These are phyloP conservation scores for Nitzschia putrida DNA, from an alignment of 108 stramenopile species.

Conservation along the genomic window DNA sequence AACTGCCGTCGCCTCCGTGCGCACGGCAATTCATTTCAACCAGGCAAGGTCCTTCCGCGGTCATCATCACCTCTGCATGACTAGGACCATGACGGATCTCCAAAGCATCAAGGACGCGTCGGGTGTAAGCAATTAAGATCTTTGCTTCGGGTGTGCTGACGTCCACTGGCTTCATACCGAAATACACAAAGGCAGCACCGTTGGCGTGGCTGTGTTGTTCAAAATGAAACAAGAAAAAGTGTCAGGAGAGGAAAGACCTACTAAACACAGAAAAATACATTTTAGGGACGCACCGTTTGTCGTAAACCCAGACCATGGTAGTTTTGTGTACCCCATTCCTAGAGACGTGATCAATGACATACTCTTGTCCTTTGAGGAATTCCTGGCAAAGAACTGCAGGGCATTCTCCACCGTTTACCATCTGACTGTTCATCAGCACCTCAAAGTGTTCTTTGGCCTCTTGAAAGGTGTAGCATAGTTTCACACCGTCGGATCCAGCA, in stretches of 20 bases:
- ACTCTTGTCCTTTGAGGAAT: slow-evolving; percentile 86
- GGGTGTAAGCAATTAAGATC: slow-evolving; percentile 79
- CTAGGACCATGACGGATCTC: slow-evolving; percentile 67
- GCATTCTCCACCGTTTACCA: slow-evolving; percentile 61
- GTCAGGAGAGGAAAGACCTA: neutral
- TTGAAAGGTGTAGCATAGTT: slow-evolving; percentile 47
- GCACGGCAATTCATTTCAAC: slow-evolving; percentile 85
- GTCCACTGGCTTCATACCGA: slow-evolving; percentile 69
- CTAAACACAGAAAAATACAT: neutral
- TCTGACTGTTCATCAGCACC: slow-evolving; percentile 40
- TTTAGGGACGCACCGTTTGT: slow-evolving; percentile 65
- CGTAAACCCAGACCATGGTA: slow-evolving; percentile 92
- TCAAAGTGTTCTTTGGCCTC: slow-evolving; percentile 60
- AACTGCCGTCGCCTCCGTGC: slow-evolving; percentile 96
- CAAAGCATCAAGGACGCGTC: slow-evolving; percentile 73
- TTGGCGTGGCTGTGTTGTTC: slow-evolving; percentile 53
- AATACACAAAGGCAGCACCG: slow-evolving; percentile 81
- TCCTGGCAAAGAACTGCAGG: slow-evolving; percentile 91
- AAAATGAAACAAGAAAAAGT: neutral
- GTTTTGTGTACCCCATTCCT: slow-evolving; percentile 89
- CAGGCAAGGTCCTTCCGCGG: slow-evolving; percentile 81
- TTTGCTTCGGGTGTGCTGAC: slow-evolving; percentile 58
- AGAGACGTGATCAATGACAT: slow-evolving; percentile 87
- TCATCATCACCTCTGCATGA: slow-evolving; percentile 85
- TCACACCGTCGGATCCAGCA: slow-evolving; percentile 78